A percentile compares a stretch with the other conserved stretches of the same genome.
Evolutionary conservation across 2,329 filamentous ascomycete genomes (phyloP).

Genomic region (Fusarium concolor): DNA sequence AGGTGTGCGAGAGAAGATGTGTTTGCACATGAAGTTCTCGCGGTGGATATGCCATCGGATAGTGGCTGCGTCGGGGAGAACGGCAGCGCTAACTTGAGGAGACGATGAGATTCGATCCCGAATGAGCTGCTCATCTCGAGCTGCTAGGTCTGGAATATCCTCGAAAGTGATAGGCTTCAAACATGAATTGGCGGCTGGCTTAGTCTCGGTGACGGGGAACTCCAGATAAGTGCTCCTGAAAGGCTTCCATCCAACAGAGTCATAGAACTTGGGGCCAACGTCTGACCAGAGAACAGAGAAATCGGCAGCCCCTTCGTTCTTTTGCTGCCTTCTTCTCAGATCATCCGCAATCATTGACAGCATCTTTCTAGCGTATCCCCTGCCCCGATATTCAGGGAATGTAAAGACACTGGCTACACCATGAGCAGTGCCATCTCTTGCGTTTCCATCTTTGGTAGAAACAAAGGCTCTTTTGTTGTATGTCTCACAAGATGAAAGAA

Average conservation of each 20-base stretch:
- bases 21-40: conserved; percentile 79
- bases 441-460: conserved; percentile 50
- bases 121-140: conserved; percentile 72
- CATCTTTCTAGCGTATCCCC: conserved; percentile 83
- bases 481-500: conserved; percentile 74
- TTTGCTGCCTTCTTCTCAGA: conserved; percentile 48
- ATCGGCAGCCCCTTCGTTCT: conserved; percentile 52
- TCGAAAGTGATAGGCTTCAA: conserved; percentile 64
- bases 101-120: conserved; percentile 60
- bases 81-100: conserved; percentile 49
- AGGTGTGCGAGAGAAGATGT: conserved; percentile 68
- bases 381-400: conserved; percentile 72
- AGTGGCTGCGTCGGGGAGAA: conserved; percentile 50
- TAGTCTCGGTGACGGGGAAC: conserved; percentile 57
- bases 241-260: conserved; percentile 78
- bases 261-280: conserved; percentile 86
- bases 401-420: conserved; percentile 87
- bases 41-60: conserved; percentile 74
- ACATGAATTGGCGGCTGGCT: conserved; percentile 42
- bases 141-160: conserved; percentile 71
- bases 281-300: conserved; percentile 90
- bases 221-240: conserved; percentile 79
- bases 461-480: conserved; percentile 69
- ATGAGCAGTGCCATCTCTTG: conserved; percentile 71
- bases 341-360: conserved; percentile 70